Conservation (phyloP, 164 flowering plant species). For the Aristolochia contorta region DNA sequence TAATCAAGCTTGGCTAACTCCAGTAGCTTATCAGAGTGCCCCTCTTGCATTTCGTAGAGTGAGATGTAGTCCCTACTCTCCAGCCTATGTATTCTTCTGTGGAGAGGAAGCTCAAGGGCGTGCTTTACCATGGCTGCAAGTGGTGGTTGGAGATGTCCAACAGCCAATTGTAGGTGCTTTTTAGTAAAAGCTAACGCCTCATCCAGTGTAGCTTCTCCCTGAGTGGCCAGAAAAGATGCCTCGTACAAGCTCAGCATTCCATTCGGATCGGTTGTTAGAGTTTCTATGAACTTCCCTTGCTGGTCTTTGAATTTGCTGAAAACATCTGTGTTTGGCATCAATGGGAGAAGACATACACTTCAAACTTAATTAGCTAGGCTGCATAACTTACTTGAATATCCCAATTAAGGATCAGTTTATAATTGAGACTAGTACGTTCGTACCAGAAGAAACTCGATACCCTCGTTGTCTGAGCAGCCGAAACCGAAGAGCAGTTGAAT, state of each 20-base stretch:
- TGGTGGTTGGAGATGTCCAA: neutral
- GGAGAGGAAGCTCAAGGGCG: constrained; percentile 27
- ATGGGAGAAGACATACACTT: too few species aligned
- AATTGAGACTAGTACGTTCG: too few species aligned
- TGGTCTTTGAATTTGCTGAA: constrained; percentile 5
- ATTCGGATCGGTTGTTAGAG: constrained; percentile 12
- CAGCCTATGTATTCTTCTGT: constrained; percentile 24
- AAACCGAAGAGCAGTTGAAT: too few species aligned
- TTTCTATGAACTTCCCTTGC: constrained; percentile 9
- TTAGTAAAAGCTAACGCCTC: constrained; percentile 34
- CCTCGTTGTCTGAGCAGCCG: too few species aligned
- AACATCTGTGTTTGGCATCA: neutral
- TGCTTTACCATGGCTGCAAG: constrained; percentile 19
- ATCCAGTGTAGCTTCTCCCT: constrained; percentile 43
- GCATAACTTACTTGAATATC: too few species aligned
- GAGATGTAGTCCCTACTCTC: constrained; percentile 29
- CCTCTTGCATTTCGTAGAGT: constrained; percentile 18
- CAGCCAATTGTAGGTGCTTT: too few species aligned
- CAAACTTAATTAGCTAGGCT: too few species aligned
- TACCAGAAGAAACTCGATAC: too few species aligned
- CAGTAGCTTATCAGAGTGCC: constrained; percentile 17
- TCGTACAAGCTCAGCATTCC: constrained; percentile 49
- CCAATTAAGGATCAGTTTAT: too few species aligned
- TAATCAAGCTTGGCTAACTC: constrained; percentile 49
- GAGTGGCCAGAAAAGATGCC: constrained; percentile 29